Base-by-base conservation (phyloP, 805 yeast genomes). In the Jamesozyma lodderae region DNA sequence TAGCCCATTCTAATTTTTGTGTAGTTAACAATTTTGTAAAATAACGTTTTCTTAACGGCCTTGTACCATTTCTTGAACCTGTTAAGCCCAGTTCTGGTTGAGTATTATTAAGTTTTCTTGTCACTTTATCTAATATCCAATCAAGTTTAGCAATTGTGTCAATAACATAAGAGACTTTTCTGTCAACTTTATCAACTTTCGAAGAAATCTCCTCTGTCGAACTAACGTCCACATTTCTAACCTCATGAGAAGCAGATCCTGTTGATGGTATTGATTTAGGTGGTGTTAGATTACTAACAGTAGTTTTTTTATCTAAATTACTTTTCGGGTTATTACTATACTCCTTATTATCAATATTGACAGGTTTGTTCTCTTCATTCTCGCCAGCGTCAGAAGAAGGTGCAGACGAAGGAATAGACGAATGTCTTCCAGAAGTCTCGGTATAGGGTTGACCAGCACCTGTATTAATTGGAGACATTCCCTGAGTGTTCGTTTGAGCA, bases 1-100 rank as follows among this genome's bases (percentile, higher is more conserved):
- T 50, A 5, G 48, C 38, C 57, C 57, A 51, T 20, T 44, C 46
- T 24, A 55, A 36, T 31, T 51, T 49, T 20, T 40, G 45, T 4
- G 49, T 38, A 6, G 60, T 53, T 21, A 55, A 41, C 14, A 55
- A 26, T 3, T 46, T 37, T 6, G 58, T 40, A 3, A 35, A 31
- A 36, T 54, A 57, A 4, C 40, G 41, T 33, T 47, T 54, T 5
- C 27, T 32, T 29, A 37, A 43, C 7, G 47, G 38, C 31, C 33
- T 41, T 6, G 25, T 21, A n/a, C n/a, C n/a, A n/a, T n/a, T n/a
- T n/a, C n/a, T n/a, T n/a, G n/a, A n/a, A n/a, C n/a, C n/a, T 7
- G 8, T 9, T 9, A 27, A 17, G 8, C 24, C 13, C 3, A 17
- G 4, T 2, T 23, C 24, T 10, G 35, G 19, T n/a, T 15, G 6